A percentile compares a stretch with the other conserved stretches of the same genome.
These are phyloP conservation scores for Penicillium olsonii DNA, from an alignment of 2,329 filamentous ascomycete genomes.

Conservation along the genomic window DNA sequence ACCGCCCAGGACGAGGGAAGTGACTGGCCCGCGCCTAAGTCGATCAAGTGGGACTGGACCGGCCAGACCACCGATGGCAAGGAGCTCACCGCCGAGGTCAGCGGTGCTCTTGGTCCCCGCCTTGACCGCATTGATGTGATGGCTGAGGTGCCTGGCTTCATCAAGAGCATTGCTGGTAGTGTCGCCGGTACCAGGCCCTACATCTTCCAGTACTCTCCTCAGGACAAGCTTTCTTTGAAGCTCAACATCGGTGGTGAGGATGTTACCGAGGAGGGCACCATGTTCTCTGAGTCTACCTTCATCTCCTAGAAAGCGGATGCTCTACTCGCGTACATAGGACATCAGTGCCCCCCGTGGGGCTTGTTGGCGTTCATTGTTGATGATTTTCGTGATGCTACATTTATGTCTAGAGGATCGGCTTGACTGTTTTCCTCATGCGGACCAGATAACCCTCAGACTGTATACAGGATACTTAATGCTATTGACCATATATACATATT, in stretches of 20 bases:
- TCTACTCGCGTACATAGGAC: slow-evolving; percentile 31
- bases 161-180: slow-evolving; percentile 88
- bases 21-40: slow-evolving; percentile 84
- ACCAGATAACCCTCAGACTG: slow-evolving; percentile 27
- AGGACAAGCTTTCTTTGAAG: slow-evolving; percentile 70
- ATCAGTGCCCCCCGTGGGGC: slow-evolving; percentile 19
- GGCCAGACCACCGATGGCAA: slow-evolving; percentile 78
- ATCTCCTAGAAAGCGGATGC: slow-evolving; percentile 63
- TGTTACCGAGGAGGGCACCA: slow-evolving; percentile 71
- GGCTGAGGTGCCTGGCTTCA: slow-evolving; percentile 91
- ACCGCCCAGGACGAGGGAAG: slow-evolving; percentile 72
- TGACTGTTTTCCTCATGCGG: slow-evolving; percentile 22
- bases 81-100: slow-evolving; percentile 67
- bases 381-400: slow-evolving; percentile 31
- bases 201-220: slow-evolving; percentile 88
- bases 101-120: slow-evolving; percentile 67
- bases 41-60: slow-evolving; percentile 74
- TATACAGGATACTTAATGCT: slow-evolving; percentile 34
- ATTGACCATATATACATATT: slow-evolving; percentile 20
- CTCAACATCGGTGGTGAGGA: slow-evolving; percentile 82
- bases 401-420: slow-evolving; percentile 26
- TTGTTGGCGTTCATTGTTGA: slow-evolving; percentile 30
- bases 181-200: slow-evolving; percentile 93
- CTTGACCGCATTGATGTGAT: slow-evolving; percentile 90
- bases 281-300: slow-evolving; percentile 95